phyloP scores from a whole-genome alignment of 768 basidiomycete genomes.

The Russula abietina region DNA sequence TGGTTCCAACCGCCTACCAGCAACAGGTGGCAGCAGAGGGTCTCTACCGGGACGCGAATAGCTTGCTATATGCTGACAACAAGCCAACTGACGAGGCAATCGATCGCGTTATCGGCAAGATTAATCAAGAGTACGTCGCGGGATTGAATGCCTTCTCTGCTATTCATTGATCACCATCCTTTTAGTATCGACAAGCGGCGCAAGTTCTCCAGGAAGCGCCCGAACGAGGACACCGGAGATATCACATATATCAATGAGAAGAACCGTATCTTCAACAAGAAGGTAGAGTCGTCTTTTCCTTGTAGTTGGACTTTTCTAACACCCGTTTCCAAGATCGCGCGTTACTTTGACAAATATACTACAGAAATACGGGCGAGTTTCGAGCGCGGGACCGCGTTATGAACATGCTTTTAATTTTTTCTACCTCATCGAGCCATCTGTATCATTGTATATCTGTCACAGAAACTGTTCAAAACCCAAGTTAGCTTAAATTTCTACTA shows the following conservation, averaged over 20 bases:
- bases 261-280: constrained; percentile 97
- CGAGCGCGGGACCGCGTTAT: constrained; percentile 93
- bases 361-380: constrained; percentile 95
- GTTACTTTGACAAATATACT: constrained; percentile 97
- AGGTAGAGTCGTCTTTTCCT: constrained; percentile 42
- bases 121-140: constrained; percentile 81
- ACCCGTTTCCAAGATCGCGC: constrained; percentile 58
- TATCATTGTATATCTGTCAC: constrained; percentile 16
- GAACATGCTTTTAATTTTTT: constrained; percentile 18
- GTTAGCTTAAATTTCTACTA: not conserved
- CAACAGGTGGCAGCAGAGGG: constrained; percentile 70
- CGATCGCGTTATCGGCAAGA: constrained; percentile 83
- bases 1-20: constrained; percentile 50
- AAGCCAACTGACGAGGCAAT: constrained; percentile 95
- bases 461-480: not conserved
- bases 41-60: constrained; percentile 91
- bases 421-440: not conserved
- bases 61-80: constrained; percentile 87
- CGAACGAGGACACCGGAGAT: constrained; percentile 91
- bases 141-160: constrained; percentile 8
- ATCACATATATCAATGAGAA: constrained; percentile 99
- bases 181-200: constrained; percentile 80
- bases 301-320: not conserved
- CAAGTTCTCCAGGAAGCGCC: constrained; percentile 83
- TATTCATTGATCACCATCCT: not conserved